Percentiles rank a stretch among this genome's conserved stretches.
phyloP scores from a whole-genome alignment of 148 eudicot genomes.

The Camellia japonica region DNA sequence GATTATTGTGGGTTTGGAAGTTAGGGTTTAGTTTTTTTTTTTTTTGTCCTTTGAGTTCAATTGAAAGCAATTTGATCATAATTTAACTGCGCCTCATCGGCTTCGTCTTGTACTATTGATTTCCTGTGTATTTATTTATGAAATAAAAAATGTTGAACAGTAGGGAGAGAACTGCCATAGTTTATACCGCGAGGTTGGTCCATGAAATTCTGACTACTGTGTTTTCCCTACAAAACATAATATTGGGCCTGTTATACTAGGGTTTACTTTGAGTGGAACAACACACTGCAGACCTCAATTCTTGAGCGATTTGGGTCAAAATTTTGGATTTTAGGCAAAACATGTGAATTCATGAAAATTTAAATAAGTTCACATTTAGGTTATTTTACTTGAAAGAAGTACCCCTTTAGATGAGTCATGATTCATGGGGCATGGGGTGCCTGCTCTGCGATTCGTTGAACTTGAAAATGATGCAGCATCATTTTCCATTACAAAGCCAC shows the following conservation, averaged over 20 bases:
- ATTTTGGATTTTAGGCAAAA: background rate
- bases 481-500: no score
- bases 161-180: no score
- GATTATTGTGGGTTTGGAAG: background rate
- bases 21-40: background rate
- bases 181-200: no score
- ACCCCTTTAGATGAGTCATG: background rate
- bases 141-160: background rate
- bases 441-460: no score
- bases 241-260: no score
- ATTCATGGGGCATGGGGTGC: background rate
- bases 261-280: background rate
- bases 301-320: background rate
- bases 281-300: background rate
- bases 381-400: background rate
- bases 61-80: background rate
- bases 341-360: background rate
- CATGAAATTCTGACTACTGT: no score
- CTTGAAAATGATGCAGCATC: no score
- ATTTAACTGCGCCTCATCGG: background rate
- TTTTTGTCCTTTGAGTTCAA: background rate
- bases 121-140: background rate
- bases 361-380: background rate
- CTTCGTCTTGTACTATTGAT: background rate
- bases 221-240: no score